Evolutionary conservation across 768 basidiomycete genomes (phyloP).

Genomic region (Lyophyllum semitale): DNA sequence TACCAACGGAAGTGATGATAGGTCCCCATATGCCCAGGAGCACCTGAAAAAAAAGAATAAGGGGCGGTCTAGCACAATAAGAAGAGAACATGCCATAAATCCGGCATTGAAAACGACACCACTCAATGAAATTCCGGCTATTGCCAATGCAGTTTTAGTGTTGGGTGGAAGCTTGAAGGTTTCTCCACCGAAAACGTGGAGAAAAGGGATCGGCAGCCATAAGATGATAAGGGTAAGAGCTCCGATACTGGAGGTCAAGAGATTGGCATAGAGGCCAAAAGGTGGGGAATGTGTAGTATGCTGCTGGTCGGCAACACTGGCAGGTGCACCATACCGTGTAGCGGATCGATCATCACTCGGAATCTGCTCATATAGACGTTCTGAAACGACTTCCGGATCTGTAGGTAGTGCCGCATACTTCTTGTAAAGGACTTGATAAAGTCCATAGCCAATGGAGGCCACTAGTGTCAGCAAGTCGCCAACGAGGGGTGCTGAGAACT

Average conservation of each 20-base stretch:
- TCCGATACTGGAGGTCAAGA: conserved; percentile 81
- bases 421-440: conserved; percentile 88
- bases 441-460: conserved; percentile 71
- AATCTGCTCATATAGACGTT: conserved; percentile 47
- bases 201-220: conserved; percentile 78
- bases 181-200: conserved; percentile 69
- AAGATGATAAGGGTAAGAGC: conserved; percentile 69
- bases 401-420: conserved; percentile 69
- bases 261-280: conserved; percentile 83
- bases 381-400: conserved; percentile 53
- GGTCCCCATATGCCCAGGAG: conserved; percentile 88
- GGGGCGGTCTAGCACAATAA: background rate
- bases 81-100: conserved; percentile 63
- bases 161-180: conserved; percentile 65
- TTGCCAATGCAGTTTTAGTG: conserved; percentile 43
- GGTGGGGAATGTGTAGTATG: conserved; percentile 60
- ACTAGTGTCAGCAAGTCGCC: conserved; percentile 76
- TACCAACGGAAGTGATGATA: conserved; percentile 85
- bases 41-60: conserved; percentile 45
- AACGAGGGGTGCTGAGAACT: conserved; percentile 56
- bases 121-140: conserved; percentile 66
- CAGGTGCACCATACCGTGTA: conserved; percentile 11
- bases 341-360: conserved; percentile 26
- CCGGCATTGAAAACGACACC: conserved; percentile 86
- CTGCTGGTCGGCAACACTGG: conserved; percentile 10